These are phyloP conservation scores for Sclerotinia spermophila DNA, from an alignment of 2,329 filamentous ascomycete genomes.

Conservation along the genomic window DNA sequence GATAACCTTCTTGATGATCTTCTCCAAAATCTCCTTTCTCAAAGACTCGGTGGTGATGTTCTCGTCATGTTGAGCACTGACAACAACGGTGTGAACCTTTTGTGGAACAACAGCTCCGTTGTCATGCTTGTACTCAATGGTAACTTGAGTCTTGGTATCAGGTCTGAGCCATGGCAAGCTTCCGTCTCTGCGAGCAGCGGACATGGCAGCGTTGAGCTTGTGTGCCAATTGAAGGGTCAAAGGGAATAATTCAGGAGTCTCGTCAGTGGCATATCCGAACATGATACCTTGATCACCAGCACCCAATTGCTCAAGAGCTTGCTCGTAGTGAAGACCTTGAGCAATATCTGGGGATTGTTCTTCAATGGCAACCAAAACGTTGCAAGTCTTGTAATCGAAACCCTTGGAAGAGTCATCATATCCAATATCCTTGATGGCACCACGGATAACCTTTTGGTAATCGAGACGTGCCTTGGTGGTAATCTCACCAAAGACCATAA, in stretches of 20 bases:
- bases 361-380: conserved; percentile 97
- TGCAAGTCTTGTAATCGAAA: conserved; percentile 99
- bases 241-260: conserved; percentile 95
- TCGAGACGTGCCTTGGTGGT: conserved; percentile 93
- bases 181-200: conserved; percentile 80
- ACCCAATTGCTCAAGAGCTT: conserved; percentile 95
- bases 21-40: conserved; percentile 91
- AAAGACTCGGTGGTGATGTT: conserved; percentile 87
- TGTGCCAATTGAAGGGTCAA: conserved; percentile 91
- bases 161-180: conserved; percentile 90
- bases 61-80: conserved; percentile 90
- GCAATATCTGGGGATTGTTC: conserved; percentile 98
- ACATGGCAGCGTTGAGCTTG: conserved; percentile 96
- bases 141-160: conserved; percentile 99
- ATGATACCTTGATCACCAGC: conserved; percentile 99
- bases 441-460: conserved; percentile 97
- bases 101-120: conserved; percentile 87
- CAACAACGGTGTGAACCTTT: conserved; percentile 93
- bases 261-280: conserved; percentile 99
- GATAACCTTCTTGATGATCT: conserved; percentile 95
- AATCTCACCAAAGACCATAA: conserved; percentile 99
- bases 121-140: conserved; percentile 97
- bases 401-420: conserved; percentile 97
- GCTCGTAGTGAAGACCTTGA: conserved; percentile 96
- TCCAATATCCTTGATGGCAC: conserved; percentile 95